phyloP scores from a whole-genome alignment of 2,329 filamentous ascomycete species.

The Monosporascus sp. region DNA sequence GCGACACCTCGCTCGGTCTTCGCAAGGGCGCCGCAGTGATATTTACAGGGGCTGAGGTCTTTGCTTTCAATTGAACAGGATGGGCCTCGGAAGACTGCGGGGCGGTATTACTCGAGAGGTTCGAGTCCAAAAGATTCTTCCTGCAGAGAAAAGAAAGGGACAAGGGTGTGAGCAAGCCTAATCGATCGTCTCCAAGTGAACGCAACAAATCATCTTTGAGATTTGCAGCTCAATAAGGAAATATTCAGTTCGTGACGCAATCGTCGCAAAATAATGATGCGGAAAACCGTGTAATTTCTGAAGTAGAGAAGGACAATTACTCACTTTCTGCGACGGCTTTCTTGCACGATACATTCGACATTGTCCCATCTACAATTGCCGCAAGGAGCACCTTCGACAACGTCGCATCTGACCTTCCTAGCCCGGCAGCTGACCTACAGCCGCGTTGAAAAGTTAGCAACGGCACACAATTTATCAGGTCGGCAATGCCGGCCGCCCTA shows the following conservation, averaged over 20 bases:
- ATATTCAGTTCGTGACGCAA: constrained; percentile 13
- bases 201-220: constrained; percentile 9
- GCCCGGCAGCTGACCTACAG: constrained; percentile 57
- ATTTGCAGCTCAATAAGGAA: constrained; percentile 13
- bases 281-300: neutral
- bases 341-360: constrained; percentile 70
- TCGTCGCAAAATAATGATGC: constrained; percentile 8
- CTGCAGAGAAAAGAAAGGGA: constrained; percentile 15
- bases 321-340: constrained; percentile 83
- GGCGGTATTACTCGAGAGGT: constrained; percentile 15
- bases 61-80: constrained; percentile 31
- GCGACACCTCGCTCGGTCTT: constrained; percentile 19
- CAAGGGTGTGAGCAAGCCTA: constrained; percentile 21
- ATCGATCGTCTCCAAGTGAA: constrained; percentile 5
- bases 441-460: neutral
- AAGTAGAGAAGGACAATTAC: constrained; percentile 28
- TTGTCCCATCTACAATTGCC: constrained; percentile 82
- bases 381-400: constrained; percentile 82
- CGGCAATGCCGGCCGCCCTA: neutral
- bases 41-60: constrained; percentile 30
- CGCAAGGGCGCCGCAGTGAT: constrained; percentile 27
- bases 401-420: constrained; percentile 90
- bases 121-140: constrained; percentile 27
- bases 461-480: neutral
- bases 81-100: constrained; percentile 41